Evolutionary conservation across 164 flowering plant species (phyloP).

Genomic region (Magnolia kwangsiensis): DNA sequence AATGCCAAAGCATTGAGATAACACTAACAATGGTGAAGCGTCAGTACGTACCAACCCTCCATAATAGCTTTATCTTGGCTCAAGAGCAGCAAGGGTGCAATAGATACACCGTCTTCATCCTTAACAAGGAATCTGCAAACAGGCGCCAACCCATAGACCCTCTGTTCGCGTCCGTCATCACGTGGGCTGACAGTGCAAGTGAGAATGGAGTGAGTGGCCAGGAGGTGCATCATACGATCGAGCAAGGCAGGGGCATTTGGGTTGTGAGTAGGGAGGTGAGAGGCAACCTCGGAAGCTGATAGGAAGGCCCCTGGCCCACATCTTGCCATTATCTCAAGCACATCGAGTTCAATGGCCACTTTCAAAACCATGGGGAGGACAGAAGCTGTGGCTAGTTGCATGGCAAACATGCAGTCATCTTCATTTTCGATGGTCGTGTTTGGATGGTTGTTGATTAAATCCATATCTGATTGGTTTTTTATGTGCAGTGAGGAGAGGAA

Average conservation of each 20-base stretch:
- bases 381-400: constrained; percentile 58
- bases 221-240: constrained; percentile 69
- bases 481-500: too few species aligned
- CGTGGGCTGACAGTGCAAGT: constrained; percentile 32
- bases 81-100: constrained; percentile 67
- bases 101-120: constrained; percentile 66
- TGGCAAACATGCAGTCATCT: constrained; percentile 49
- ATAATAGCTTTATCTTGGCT: constrained; percentile 84
- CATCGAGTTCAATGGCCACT: constrained; percentile 63
- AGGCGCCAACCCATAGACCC: constrained; percentile 71
- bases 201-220: constrained; percentile 61
- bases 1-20: too few species aligned
- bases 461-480: not conserved
- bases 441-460: not conserved
- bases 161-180: constrained; percentile 45
- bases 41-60: constrained; percentile 74
- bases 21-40: too few species aligned
- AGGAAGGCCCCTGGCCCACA: constrained; percentile 47
- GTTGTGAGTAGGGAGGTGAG: constrained; percentile 59
- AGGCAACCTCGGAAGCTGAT: constrained; percentile 55
- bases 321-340: constrained; percentile 62
- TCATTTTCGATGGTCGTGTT: constrained; percentile 38
- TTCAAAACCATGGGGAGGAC: constrained; percentile 75
- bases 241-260: constrained; percentile 65
- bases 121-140: constrained; percentile 66